Percentiles rank a stretch among this genome's conserved stretches.
These are phyloP conservation scores for Tricholoma flavovirens DNA, from an alignment of 768 basidiomycete genomes.

Conservation along the genomic window DNA sequence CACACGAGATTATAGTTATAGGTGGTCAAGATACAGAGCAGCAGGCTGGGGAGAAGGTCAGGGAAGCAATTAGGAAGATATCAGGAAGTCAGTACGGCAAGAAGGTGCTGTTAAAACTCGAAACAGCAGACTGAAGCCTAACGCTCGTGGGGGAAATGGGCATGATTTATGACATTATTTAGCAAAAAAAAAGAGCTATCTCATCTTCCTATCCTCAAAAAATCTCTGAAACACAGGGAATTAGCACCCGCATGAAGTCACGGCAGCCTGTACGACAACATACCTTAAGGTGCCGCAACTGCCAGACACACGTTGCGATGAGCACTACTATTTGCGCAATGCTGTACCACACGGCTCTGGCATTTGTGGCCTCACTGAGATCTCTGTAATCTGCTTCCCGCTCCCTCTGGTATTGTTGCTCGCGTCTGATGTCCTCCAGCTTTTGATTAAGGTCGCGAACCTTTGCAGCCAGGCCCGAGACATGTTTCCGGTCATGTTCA, in stretches of 20 bases:
- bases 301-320: conserved; percentile 86
- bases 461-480: conserved; percentile 74
- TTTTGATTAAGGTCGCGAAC: conserved; percentile 92
- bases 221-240: conserved; percentile 49
- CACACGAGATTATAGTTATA: conserved; percentile 63
- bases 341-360: conserved; percentile 94
- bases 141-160: conserved; percentile 5
- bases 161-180: conserved; percentile 6
- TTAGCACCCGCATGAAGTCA: neutral
- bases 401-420: conserved; percentile 98
- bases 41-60: conserved; percentile 39
- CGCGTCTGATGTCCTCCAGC: conserved; percentile 86
- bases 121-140: conserved; percentile 15
- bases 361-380: conserved; percentile 85
- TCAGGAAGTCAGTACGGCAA: conserved; percentile 33
- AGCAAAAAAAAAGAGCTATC: conserved; percentile 29
- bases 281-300: conserved; percentile 87
- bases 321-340: conserved; percentile 82
- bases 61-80: conserved; percentile 39
- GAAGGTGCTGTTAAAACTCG: conserved; percentile 38
- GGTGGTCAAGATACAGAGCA: conserved; percentile 30
- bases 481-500: conserved; percentile 84
- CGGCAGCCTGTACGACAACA: conserved; percentile 18
- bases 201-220: conserved; percentile 82
- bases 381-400: conserved; percentile 86